Percentiles rank a stretch among this genome's conserved stretches.
Evolutionary conservation across 2,329 filamentous ascomycete species (phyloP).

Genomic region (Nemania sp.): DNA sequence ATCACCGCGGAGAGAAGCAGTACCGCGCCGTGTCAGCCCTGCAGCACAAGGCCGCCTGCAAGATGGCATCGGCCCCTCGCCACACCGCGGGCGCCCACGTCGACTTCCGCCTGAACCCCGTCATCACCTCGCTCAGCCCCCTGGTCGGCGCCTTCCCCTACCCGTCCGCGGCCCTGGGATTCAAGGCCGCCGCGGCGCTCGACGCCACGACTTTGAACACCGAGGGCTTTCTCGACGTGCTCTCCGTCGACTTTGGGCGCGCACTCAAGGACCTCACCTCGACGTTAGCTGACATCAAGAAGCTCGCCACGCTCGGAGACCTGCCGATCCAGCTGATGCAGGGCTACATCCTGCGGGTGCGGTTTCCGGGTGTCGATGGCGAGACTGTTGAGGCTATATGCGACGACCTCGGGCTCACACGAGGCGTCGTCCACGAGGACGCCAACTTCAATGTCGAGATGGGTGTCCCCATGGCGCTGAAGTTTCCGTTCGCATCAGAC

Average conservation of each 20-base stretch:
- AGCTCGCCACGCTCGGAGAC: conserved; percentile 77
- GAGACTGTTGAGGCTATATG: conserved; percentile 82
- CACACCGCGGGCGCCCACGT: conserved; percentile 75
- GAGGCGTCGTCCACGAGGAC: conserved; percentile 81
- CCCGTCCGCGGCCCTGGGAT: conserved; percentile 45
- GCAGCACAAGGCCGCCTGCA: conserved; percentile 73
- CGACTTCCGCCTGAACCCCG: conserved; percentile 87
- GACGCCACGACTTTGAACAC: conserved; percentile 71
- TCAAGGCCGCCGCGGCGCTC: conserved; percentile 44
- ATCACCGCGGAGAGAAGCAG: conserved; percentile 72
- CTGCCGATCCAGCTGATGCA: conserved; percentile 77
- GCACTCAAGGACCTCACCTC: conserved; percentile 81
- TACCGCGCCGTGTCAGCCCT: conserved; percentile 78
- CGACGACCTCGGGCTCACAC: conserved; percentile 81
- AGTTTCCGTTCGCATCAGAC: conserved; percentile 82
- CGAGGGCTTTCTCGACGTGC: conserved; percentile 80
- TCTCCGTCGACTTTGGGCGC: conserved; percentile 86
- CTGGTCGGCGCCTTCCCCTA: conserved; percentile 62
- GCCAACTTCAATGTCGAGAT: conserved; percentile 68
- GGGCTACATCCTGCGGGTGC: conserved; percentile 71
- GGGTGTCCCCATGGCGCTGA: conserved; percentile 74
- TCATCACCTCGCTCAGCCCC: conserved; percentile 83
- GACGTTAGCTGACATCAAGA: conserved; percentile 79
- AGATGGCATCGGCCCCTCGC: conserved; percentile 63
- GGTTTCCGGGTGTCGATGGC: conserved; percentile 89